Percentiles rank a stretch among this genome's conserved stretches.
Evolutionary conservation across 345 rosid species (phyloP).

Genomic region (Linum tenue): DNA sequence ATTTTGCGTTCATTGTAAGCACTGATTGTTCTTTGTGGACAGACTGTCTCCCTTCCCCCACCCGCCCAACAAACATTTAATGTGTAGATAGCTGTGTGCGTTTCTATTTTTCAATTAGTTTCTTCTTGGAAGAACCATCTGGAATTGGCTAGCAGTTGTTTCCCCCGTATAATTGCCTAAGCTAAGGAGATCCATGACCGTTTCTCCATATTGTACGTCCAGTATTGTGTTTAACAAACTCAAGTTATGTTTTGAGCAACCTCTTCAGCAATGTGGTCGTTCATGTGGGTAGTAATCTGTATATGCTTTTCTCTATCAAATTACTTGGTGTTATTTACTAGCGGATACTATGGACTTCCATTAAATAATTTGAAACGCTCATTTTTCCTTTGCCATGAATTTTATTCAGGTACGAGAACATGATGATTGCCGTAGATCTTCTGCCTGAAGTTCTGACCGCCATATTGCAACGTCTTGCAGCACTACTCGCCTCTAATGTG

Average conservation of each 20-base stretch:
- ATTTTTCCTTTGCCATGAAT: not conserved
- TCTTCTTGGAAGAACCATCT: no score
- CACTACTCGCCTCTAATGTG: slow-evolving; percentile 54
- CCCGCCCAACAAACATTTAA: no score
- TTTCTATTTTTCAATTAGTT: no score
- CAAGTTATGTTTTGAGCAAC: not conserved
- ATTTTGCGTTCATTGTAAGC: no score
- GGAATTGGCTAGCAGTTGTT: no score
- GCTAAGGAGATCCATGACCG: no score
- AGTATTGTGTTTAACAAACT: not conserved
- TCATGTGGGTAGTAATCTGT: not conserved
- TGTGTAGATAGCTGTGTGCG: no score
- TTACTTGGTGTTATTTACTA: not conserved
- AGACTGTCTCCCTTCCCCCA: no score
- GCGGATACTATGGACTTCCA: not conserved
- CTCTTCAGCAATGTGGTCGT: not conserved
- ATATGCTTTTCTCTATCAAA: not conserved
- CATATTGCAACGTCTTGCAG: slow-evolving; percentile 49
- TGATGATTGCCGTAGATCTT: slow-evolving; percentile 70
- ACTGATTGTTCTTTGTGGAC: no score
- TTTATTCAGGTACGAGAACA: slow-evolving; percentile 8
- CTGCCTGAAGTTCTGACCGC: slow-evolving; percentile 78
- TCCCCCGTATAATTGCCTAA: no score
- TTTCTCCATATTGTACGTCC: no score
- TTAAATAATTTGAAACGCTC: not conserved